Percentiles rank a stretch among this genome's conserved stretches.
These are phyloP conservation scores for Nakazawaea ishiwadae DNA, from an alignment of 805 yeast species.

Conservation along the genomic window DNA sequence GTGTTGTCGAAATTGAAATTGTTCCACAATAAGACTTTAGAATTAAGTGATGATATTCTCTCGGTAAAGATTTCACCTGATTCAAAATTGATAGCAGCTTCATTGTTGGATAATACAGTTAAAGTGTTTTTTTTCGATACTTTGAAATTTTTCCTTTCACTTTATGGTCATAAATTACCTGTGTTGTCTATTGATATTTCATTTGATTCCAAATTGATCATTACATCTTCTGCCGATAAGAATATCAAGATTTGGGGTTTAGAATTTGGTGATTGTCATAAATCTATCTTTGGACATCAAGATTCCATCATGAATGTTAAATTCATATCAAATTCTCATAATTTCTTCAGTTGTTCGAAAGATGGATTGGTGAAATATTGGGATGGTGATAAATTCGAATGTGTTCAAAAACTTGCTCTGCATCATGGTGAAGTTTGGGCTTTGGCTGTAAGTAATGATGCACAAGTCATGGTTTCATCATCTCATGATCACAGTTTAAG, in stretches of 20 bases:
- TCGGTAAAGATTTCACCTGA: conserved; percentile 80
- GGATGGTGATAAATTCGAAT: conserved; percentile 98
- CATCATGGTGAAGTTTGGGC: conserved; percentile 97
- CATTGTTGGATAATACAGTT: conserved; percentile 90
- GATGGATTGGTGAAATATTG: conserved; percentile 90
- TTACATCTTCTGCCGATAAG: conserved; percentile 95
- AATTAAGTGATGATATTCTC: conserved; percentile 80
- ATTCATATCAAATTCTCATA: conserved; percentile 81
- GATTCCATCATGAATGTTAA: conserved; percentile 89
- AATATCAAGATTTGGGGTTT: conserved; percentile 98
- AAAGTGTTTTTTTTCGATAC: conserved; percentile 88
- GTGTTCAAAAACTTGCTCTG: conserved; percentile 79
- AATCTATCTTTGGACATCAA: conserved; percentile 93
- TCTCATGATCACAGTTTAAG: conserved; percentile 93
- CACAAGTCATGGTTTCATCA: conserved; percentile 69
- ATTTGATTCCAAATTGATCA: conserved; percentile 76
- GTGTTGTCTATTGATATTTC: conserved; percentile 92
- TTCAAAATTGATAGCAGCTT: conserved; percentile 69
- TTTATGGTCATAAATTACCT: conserved; percentile 96
- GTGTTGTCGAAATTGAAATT: conserved; percentile 51
- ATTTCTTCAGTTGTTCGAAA: conserved; percentile 86
- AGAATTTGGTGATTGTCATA: conserved; percentile 98
- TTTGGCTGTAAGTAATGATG: conserved; percentile 69
- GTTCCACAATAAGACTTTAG: conserved; percentile 75
- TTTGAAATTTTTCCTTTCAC: conserved; percentile 78